phyloP scores from a whole-genome alignment of 345 rosid species.

The Theobroma cacao region DNA sequence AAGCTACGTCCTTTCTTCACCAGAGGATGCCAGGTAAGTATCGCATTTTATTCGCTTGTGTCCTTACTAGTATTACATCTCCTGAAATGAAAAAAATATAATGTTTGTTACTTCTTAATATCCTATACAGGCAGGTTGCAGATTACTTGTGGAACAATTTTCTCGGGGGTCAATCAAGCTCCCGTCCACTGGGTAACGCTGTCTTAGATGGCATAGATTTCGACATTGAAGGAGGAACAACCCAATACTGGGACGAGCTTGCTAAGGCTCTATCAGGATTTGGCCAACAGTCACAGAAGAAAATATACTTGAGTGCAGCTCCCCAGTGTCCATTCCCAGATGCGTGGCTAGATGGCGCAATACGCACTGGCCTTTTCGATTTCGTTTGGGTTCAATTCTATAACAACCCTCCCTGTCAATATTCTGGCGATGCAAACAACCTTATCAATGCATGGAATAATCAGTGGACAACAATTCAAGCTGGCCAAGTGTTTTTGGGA shows the following conservation, averaged over 20 bases:
- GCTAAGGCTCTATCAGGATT: too few species aligned
- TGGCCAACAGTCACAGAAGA: too few species aligned
- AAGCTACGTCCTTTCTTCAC: not conserved
- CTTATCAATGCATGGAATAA: too few species aligned
- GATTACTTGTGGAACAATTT: not conserved
- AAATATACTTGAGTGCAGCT: constrained; percentile 7
- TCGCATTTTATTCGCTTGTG: too few species aligned
- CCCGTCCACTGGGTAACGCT: not conserved
- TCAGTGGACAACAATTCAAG: too few species aligned
- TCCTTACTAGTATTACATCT: too few species aligned
- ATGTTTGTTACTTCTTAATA: too few species aligned
- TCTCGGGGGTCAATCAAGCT: not conserved
- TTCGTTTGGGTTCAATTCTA: constrained; percentile 1
- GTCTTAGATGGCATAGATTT: constrained; percentile 1
- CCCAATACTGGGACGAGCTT: constrained; percentile 1
- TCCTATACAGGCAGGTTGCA: not conserved
- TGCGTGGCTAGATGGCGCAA: not conserved
- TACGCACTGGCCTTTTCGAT: not conserved
- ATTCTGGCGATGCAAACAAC: too few species aligned
- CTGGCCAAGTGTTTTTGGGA: too few species aligned
- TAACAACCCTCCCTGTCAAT: not conserved
- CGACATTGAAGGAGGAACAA: constrained; percentile 7
- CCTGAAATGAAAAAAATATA: too few species aligned
- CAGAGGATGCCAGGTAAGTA: not conserved
- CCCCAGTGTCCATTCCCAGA: constrained; percentile 6